These are phyloP conservation scores for Colletotrichum brevisporum DNA, from an alignment of 2,329 filamentous ascomycete species.

Conservation along the genomic window DNA sequence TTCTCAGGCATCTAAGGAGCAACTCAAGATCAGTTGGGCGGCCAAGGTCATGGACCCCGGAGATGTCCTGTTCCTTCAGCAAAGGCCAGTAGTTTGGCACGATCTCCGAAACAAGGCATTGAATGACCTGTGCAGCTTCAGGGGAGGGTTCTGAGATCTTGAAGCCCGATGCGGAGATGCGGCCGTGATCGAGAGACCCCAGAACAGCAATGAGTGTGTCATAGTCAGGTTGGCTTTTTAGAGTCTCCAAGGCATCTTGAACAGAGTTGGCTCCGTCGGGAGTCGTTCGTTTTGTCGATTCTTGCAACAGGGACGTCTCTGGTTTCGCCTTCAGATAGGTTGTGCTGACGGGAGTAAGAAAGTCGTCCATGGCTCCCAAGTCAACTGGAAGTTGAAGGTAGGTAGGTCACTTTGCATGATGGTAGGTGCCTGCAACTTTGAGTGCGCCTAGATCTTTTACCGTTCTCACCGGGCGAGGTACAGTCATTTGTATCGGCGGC, in stretches of 20 bases:
- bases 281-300: slow-evolving; percentile 48
- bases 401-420: slow-evolving; percentile 1
- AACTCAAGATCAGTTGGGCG: slow-evolving; percentile 57
- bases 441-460: not conserved
- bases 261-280: slow-evolving; percentile 46
- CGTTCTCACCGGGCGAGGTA: not conserved
- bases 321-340: slow-evolving; percentile 59
- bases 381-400: not conserved
- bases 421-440: not conserved
- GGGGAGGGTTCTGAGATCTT: slow-evolving; percentile 76
- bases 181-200: slow-evolving; percentile 61
- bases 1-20: slow-evolving; percentile 77
- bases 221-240: slow-evolving; percentile 75
- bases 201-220: slow-evolving; percentile 68
- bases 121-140: slow-evolving; percentile 80
- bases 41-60: slow-evolving; percentile 25
- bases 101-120: slow-evolving; percentile 80
- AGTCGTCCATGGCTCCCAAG: slow-evolving; percentile 63
- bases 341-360: slow-evolving; percentile 69
- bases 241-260: slow-evolving; percentile 69
- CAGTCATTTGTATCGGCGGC: too few species aligned
- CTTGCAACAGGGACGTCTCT: slow-evolving; percentile 55
- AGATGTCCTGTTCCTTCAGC: slow-evolving; percentile 64
- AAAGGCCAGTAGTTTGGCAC: slow-evolving; percentile 86
- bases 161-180: slow-evolving; percentile 53